These are phyloP conservation scores for Sarcodon aspratus DNA, from an alignment of 768 basidiomycete species.

Conservation along the genomic window DNA sequence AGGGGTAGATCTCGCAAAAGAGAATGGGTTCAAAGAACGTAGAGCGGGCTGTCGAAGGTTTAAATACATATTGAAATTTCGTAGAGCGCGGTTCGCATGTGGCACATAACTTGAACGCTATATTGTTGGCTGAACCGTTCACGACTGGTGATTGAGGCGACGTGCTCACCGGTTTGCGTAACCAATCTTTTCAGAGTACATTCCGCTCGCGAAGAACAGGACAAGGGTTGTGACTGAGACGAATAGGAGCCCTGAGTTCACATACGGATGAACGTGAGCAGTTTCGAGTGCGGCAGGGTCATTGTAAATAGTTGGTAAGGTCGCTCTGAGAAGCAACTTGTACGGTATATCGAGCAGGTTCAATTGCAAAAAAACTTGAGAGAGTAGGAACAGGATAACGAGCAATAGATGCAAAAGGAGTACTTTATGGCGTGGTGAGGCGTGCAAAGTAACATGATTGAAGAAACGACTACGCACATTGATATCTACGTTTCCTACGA, in stretches of 20 bases:
- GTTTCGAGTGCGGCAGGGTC: slow-evolving; percentile 15
- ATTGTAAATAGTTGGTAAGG: slow-evolving; percentile 42
- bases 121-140: neutral
- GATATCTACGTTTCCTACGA: slow-evolving; percentile 71
- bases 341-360: slow-evolving; percentile 59
- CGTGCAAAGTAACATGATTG: neutral
- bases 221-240: slow-evolving; percentile 85
- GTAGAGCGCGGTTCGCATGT: slow-evolving; percentile 84
- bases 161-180: slow-evolving; percentile 84
- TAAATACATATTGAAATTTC: slow-evolving; percentile 93
- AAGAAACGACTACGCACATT: slow-evolving; percentile 37
- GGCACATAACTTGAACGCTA: slow-evolving; percentile 71
- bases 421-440: slow-evolving; percentile 31
- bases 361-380: slow-evolving; percentile 63
- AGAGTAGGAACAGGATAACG: slow-evolving; percentile 59
- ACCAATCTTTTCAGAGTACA: slow-evolving; percentile 92
- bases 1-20: slow-evolving; percentile 34
- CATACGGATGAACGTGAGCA: slow-evolving; percentile 55
- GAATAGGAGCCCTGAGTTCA: slow-evolving; percentile 71
- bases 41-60: slow-evolving; percentile 82
- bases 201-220: slow-evolving; percentile 92
- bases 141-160: slow-evolving; percentile 1
- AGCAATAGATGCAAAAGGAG: slow-evolving; percentile 62
- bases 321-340: slow-evolving; percentile 32
- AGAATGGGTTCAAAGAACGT: slow-evolving; percentile 43